These are phyloP conservation scores for Monocercomonoides exilis DNA, from an alignment of 78 protist species.

Conservation along the genomic window DNA sequence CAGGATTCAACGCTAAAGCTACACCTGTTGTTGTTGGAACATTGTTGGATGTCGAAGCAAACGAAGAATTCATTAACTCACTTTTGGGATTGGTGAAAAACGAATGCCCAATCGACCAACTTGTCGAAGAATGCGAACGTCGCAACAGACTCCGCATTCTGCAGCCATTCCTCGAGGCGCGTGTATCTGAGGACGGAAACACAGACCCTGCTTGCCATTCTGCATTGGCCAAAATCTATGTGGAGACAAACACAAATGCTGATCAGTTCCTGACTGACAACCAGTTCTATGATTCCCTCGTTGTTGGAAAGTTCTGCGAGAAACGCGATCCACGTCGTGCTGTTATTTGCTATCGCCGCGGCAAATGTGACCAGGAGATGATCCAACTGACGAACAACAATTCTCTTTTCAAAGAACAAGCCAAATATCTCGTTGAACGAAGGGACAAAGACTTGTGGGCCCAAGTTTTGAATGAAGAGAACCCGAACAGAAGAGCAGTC, in stretches of 20 bases:
- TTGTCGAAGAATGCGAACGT: slow-evolving; percentile 88
- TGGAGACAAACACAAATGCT: slow-evolving; percentile 76
- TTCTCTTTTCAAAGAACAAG: slow-evolving; percentile 88
- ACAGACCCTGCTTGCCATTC: slow-evolving; percentile 88
- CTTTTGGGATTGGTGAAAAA: slow-evolving; percentile 66
- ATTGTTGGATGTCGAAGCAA: slow-evolving; percentile 80
- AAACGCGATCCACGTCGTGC: slow-evolving; percentile 93
- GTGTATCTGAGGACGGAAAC: slow-evolving; percentile 55
- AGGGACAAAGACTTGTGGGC: slow-evolving; percentile 94
- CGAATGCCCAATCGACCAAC: slow-evolving; percentile 72
- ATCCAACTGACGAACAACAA: slow-evolving; percentile 84
- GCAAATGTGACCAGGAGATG: slow-evolving; percentile 87
- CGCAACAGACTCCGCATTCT: slow-evolving; percentile 88
- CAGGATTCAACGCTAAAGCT: slow-evolving; percentile 71
- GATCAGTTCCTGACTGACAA: slow-evolving; percentile 85
- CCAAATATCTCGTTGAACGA: slow-evolving; percentile 86
- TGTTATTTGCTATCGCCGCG: slow-evolving; percentile 38
- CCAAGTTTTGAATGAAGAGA: slow-evolving; percentile 71
- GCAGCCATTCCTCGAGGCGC: slow-evolving; percentile 90
- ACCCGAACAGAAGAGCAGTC: slow-evolving; percentile 49
- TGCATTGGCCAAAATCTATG: slow-evolving; percentile 96
- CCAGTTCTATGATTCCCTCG: slow-evolving; percentile 50
- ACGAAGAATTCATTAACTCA: slow-evolving; percentile 77
- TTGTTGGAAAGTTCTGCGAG: slow-evolving; percentile 91
- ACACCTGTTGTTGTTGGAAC: slow-evolving; percentile 92